phyloP scores from a whole-genome alignment of 1,284 basidiomycete genomes.

The Puccinia horiana region DNA sequence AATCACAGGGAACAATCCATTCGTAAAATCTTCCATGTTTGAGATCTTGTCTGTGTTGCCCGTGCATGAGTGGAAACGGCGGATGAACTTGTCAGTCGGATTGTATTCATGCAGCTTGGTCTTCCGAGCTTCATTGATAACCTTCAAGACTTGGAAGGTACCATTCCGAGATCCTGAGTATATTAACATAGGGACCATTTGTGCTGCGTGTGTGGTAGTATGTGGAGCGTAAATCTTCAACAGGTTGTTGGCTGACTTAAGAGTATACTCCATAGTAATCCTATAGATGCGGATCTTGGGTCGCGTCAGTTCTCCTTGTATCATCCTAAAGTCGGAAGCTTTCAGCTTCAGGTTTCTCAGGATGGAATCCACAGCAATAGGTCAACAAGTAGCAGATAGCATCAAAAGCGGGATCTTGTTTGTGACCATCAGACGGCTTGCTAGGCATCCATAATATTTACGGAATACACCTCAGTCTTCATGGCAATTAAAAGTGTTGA shows the following conservation, averaged over 20 bases:
- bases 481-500: not conserved
- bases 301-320: not conserved
- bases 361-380: not conserved
- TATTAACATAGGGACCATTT: not conserved
- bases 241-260: not conserved
- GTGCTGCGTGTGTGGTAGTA: not conserved
- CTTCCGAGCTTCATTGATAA: not conserved
- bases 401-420: slow-evolving; percentile 3
- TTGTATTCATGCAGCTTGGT: not conserved
- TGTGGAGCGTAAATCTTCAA: not conserved
- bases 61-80: not conserved
- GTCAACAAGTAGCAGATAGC: slow-evolving; percentile 31
- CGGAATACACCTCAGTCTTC: not conserved
- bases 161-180: not conserved
- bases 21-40: not conserved
- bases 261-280: not conserved
- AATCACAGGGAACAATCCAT: not conserved
- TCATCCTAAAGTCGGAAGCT: not conserved
- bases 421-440: not conserved
- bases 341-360: slow-evolving; percentile 2
- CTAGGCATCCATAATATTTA: not conserved
- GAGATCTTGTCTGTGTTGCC: not conserved
- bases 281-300: slow-evolving; percentile 9
- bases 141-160: not conserved
- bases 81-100: not conserved